Base-by-base conservation (phyloP, 1,139 yeast species). In the Yamadazyma dendronema region DNA sequence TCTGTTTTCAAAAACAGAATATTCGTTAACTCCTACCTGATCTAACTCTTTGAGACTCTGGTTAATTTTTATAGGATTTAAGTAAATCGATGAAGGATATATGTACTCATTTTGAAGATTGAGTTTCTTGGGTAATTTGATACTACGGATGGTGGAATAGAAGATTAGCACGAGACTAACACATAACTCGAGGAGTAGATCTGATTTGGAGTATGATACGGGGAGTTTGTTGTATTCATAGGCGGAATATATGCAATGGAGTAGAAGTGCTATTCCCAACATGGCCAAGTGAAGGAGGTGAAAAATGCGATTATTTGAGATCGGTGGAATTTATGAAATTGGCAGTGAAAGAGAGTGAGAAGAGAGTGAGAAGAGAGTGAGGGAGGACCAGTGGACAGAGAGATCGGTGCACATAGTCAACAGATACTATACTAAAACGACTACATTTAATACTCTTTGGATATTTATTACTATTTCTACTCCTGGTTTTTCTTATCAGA, bases 161-260 rank as follows among this genome's bases (percentile, higher is more conserved):
- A 71, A 47, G 11, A 74, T 51, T 15, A 72, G 37, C 3, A 65
- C 37, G 5, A 74, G 54, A 2, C 76, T 78, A 10, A 68, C 40
- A 7, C 67, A 36, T 0, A 71, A 59, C 49, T 77, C 81, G 17
- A 70, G 40, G 16, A 60, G 46, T 3, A 76, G 59, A 46, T 75
- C 79, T 4, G 52, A 36, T 16, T 47, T 34, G 38, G 39, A 39
- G 25, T 49, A 46, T 35, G 41, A 45, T 14, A 55, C 38, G 11
- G 46, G 33, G n/a, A 70, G 52, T 48, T 69, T 76, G 41, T 72
- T 74, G 51, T 67, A 64, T 47, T 76, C 80, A 47, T 68, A 69
- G 1, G 79, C 65, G 10, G 81, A 75, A 46, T 74, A 76, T 3
- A 73, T 77, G 3, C 79, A 65, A 49, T 77, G 81, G 10, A 60